Conservation (phyloP, 139 green algal genomes). For the Edaphochlamys debaryana region DNA sequence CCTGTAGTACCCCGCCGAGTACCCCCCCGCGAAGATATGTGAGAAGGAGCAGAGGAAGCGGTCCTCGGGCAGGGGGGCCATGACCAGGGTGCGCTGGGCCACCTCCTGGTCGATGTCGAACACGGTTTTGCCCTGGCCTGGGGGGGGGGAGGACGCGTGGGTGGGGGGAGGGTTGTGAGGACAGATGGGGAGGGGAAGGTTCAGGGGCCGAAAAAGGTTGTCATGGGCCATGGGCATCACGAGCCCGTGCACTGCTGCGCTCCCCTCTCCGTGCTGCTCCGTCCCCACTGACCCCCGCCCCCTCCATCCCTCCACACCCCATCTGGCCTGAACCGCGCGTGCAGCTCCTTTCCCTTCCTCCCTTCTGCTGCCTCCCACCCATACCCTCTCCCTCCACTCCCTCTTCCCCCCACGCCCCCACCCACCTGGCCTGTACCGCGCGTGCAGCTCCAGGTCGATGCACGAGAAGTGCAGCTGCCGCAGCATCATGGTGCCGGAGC, state of each 20-base stretch:
- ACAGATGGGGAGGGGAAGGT: too few species aligned
- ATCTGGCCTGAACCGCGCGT: too few species aligned
- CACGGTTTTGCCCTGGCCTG: conserved; percentile 64
- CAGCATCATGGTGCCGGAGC: conserved; percentile 84
- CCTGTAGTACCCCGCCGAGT: conserved; percentile 86
- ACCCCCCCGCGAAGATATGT: conserved; percentile 98
- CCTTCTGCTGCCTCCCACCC: too few species aligned
- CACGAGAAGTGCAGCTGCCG: conserved; percentile 86
- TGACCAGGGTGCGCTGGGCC: conserved; percentile 66
- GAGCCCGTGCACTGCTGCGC: too few species aligned
- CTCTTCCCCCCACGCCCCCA: too few species aligned
- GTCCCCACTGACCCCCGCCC: too few species aligned
- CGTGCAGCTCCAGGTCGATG: conserved; percentile 93
- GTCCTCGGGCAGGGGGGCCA: conserved; percentile 82
- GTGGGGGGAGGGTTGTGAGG: neutral
- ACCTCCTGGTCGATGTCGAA: conserved; percentile 83
- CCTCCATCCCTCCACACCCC: too few species aligned
- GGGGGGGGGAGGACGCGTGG: neutral
- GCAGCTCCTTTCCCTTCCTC: too few species aligned
- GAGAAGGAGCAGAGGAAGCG: conserved; percentile 95
- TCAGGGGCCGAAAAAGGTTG: too few species aligned
- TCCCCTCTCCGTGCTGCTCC: too few species aligned
- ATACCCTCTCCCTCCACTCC: too few species aligned
- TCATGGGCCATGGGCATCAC: too few species aligned
- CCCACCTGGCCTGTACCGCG: conserved; percentile 69